These are phyloP conservation scores for Taiwanofungus camphoratus DNA, from an alignment of 1,284 basidiomycete genomes.

Conservation along the genomic window DNA sequence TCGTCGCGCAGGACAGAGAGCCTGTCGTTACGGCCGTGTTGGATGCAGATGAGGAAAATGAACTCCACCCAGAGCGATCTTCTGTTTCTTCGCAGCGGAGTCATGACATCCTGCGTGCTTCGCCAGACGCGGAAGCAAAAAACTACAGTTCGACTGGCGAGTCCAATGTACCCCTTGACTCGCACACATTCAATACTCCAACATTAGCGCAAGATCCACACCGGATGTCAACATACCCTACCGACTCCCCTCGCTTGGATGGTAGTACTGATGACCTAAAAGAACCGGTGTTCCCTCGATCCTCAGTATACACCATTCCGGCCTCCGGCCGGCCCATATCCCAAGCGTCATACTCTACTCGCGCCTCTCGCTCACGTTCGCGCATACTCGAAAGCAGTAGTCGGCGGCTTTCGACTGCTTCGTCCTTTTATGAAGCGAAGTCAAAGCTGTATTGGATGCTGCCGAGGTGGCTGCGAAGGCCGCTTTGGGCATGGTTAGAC, in stretches of 20 bases:
- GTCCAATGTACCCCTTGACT: conserved; percentile 33
- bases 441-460: conserved; percentile 32
- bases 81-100: conserved; percentile 13
- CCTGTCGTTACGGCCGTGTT: conserved; percentile 9
- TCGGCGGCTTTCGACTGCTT: conserved; percentile 20
- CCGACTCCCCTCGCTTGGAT: not conserved
- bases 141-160: conserved; percentile 37
- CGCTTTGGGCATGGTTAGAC: conserved; percentile 62
- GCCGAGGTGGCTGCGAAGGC: conserved; percentile 43
- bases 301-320: not conserved
- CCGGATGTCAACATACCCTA: not conserved
- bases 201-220: not conserved
- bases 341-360: not conserved
- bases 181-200: conserved; percentile 30
- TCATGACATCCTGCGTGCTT: conserved; percentile 14
- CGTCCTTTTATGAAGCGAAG: conserved; percentile 38
- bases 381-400: conserved; percentile 7
- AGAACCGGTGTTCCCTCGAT: not conserved
- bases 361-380: conserved; percentile 5
- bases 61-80: conserved; percentile 2
- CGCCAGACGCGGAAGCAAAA: conserved; percentile 21
- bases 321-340: not conserved
- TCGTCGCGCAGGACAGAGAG: too few relatives aligned
- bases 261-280: not conserved
- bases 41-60: conserved; percentile 9